A percentile compares a stretch with the other conserved stretches of the same genome.
Conservation (phyloP, 768 basidiomycete species). For the Dacryopinax primogenitus region DNA sequence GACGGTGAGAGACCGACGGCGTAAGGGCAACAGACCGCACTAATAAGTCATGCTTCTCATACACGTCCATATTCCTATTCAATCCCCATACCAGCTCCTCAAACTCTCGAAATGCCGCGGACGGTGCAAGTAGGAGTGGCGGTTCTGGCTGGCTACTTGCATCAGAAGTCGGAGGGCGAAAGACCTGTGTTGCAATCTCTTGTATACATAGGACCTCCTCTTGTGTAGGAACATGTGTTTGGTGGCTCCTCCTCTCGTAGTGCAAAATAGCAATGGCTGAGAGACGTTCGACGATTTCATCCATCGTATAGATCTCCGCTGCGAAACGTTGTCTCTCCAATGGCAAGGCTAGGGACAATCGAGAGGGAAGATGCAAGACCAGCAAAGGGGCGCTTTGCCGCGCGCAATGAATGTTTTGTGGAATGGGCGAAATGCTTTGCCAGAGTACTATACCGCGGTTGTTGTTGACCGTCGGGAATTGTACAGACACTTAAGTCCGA, state of each 20-base stretch:
- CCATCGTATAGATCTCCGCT: background rate
- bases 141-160: background rate
- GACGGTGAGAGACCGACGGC: background rate
- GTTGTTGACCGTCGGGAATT: no score
- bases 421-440: no score
- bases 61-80: constrained; percentile 21
- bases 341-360: background rate
- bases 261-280: background rate
- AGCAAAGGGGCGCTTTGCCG: no score
- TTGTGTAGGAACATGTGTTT: background rate
- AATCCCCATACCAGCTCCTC: constrained; percentile 2
- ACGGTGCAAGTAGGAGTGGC: background rate
- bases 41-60: constrained; percentile 18
- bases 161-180: background rate
- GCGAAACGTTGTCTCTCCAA: background rate
- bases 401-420: no score
- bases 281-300: background rate
- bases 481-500: no score
- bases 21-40: constrained; percentile 10
- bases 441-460: no score
- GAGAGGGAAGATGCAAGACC: background rate
- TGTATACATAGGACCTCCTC: background rate
- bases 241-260: background rate
- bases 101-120: background rate
- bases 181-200: background rate